These are phyloP conservation scores for Vitellaria paradoxa DNA, from an alignment of 179 eudicot species.

Conservation along the genomic window DNA sequence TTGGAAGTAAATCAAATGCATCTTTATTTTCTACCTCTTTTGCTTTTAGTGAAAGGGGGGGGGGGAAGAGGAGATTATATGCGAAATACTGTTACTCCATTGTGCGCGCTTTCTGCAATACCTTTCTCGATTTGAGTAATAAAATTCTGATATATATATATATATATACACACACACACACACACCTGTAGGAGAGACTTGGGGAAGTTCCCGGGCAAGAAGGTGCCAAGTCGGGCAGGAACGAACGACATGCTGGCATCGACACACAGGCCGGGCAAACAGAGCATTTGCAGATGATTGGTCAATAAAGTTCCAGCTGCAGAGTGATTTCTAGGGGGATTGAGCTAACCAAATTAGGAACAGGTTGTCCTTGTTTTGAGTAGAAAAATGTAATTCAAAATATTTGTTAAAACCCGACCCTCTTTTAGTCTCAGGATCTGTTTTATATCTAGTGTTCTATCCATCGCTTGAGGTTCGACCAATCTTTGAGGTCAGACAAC, in stretches of 20 bases:
- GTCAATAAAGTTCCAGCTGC: constrained; percentile 29
- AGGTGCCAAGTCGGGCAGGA: constrained; percentile 41
- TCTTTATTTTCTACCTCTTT: not conserved
- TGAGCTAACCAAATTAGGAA: constrained; percentile 45
- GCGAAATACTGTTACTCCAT: not conserved
- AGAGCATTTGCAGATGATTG: constrained; percentile 29
- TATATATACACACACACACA: not conserved
- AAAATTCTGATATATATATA: not conserved
- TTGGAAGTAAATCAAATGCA: not conserved
- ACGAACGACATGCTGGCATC: constrained; percentile 33
- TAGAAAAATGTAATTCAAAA: constrained; percentile 15
- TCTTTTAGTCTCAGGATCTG: constrained; percentile 9
- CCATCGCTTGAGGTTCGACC: not conserved
- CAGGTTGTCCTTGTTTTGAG: constrained; percentile 30
- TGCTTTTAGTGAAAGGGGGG: not conserved
- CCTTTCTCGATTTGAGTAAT: not conserved
- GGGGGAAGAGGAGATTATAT: not conserved
- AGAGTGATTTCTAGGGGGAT: constrained; percentile 26
- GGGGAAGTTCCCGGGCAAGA: constrained; percentile 58
- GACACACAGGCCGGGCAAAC: constrained; percentile 38
- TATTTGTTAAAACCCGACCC: not conserved
- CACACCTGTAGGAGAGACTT: constrained; percentile 65
- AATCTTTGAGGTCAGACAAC: not conserved
- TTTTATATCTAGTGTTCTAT: constrained; percentile 5
- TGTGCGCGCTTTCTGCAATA: not conserved